Percentiles rank a stretch among this genome's conserved stretches.
Conservation (phyloP, 805 yeast species). For the Lachancea cidri region DNA sequence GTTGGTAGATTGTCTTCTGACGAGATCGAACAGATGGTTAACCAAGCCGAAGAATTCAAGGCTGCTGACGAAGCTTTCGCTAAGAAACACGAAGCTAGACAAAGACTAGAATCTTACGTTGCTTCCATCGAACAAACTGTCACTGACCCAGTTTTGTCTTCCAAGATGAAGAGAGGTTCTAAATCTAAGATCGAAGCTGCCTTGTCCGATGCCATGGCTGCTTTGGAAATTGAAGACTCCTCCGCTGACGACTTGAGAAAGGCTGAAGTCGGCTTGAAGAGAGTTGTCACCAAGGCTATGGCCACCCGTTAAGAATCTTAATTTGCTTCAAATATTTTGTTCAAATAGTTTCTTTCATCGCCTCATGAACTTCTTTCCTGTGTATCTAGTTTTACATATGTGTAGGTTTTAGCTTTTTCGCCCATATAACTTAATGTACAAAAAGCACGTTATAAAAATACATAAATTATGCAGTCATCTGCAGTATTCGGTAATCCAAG, state of each 20-base stretch:
- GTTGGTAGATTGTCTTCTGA: slow-evolving; percentile 96
- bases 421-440: slow-evolving; percentile 10
- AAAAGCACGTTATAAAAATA: slow-evolving; percentile 3
- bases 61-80: slow-evolving; percentile 98
- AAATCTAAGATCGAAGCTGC: slow-evolving; percentile 97
- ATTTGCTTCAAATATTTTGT: slow-evolving; percentile 2
- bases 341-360: slow-evolving; percentile 1
- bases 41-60: slow-evolving; percentile 99
- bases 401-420: slow-evolving; percentile 11
- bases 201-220: slow-evolving; percentile 95
- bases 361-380: slow-evolving; percentile 9
- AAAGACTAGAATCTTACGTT: slow-evolving; percentile 98
- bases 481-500: too few species aligned
- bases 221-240: slow-evolving; percentile 94
- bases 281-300: slow-evolving; percentile 99
- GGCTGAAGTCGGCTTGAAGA: slow-evolving; percentile 98
- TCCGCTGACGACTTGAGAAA: slow-evolving; percentile 96
- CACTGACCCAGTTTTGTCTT: slow-evolving; percentile 96
- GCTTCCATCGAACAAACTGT: slow-evolving; percentile 91
- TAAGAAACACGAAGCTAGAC: slow-evolving; percentile 98
- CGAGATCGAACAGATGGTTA: slow-evolving; percentile 97
- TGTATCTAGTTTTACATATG: slow-evolving; percentile 13
- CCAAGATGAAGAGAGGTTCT: slow-evolving; percentile 95
- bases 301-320: slow-evolving; percentile 75
- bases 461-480: too few species aligned